Conservation (phyloP, 164 flowering plant species). For the Protea cynaroides region DNA sequence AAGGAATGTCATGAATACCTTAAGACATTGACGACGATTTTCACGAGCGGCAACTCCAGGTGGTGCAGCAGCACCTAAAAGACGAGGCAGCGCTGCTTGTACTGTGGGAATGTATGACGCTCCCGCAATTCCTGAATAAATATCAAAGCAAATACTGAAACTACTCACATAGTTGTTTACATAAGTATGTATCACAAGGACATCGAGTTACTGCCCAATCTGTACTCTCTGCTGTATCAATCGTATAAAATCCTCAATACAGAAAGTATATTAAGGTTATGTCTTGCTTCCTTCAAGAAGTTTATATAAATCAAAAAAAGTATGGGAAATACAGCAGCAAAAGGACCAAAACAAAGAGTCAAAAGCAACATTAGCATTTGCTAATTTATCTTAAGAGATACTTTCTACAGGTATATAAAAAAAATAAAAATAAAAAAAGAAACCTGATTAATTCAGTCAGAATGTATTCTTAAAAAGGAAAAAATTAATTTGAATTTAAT, state of each 20-base stretch:
- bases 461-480: too few species aligned
- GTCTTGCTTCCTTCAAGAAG: too few species aligned
- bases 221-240: not conserved
- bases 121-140: conserved; percentile 74
- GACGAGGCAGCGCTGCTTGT: conserved; percentile 92
- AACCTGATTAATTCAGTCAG: too few species aligned
- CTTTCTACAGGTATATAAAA: too few species aligned
- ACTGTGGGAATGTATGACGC: conserved; percentile 88
- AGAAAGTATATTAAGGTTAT: not conserved
- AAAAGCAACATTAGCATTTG: too few species aligned
- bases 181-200: too few species aligned
- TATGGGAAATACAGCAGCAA: too few species aligned
- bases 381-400: too few species aligned
- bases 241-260: not conserved
- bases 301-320: too few species aligned
- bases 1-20: conserved; percentile 35
- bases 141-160: not conserved
- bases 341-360: too few species aligned
- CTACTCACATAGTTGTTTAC: not conserved
- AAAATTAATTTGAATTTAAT: too few species aligned
- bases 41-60: conserved; percentile 84
- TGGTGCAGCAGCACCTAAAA: conserved; percentile 93
- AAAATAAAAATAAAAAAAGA: too few species aligned
- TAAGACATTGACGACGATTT: conserved; percentile 93
- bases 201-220: not conserved